Percentiles rank a stretch among this genome's conserved stretches.
These are phyloP conservation scores for Melocanna baccifera DNA, from an alignment of 176 grass and related monocot species.

Conservation along the genomic window DNA sequence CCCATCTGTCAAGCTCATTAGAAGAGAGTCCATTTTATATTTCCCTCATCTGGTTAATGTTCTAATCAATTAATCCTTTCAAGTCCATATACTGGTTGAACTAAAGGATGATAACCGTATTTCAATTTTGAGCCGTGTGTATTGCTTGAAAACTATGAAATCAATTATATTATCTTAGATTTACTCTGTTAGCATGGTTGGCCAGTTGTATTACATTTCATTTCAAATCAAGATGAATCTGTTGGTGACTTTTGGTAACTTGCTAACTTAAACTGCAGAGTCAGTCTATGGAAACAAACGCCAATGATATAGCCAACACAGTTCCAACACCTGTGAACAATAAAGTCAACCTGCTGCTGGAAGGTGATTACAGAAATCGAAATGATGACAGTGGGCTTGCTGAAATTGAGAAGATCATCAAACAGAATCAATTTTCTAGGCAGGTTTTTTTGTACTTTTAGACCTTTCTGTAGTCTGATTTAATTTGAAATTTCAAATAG, in stretches of 20 bases:
- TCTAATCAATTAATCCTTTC: neutral
- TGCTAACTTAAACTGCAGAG: conserved; percentile 25
- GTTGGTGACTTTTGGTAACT: conserved; percentile 7
- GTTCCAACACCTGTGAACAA: neutral
- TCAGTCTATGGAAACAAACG: conserved; percentile 25
- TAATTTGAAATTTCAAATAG: neutral
- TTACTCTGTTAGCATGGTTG: conserved; percentile 12
- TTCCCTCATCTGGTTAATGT: neutral
- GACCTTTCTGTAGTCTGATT: neutral
- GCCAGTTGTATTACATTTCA: neutral
- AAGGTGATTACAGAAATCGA: conserved; percentile 28
- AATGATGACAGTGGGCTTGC: conserved; percentile 18
- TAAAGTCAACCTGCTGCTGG: neutral
- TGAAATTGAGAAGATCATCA: conserved; percentile 61
- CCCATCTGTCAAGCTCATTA: neutral
- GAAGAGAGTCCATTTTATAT: neutral
- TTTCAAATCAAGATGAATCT: conserved; percentile 15
- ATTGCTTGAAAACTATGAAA: conserved; percentile 16
- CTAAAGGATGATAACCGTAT: conserved; percentile 13
- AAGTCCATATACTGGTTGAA: conserved; percentile 18
- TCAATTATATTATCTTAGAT: neutral
- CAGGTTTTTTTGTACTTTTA: conserved; percentile 32
- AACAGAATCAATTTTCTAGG: conserved; percentile 57
- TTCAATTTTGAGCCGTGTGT: conserved; percentile 3
- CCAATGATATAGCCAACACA: conserved; percentile 9